phyloP scores from a whole-genome alignment of 345 rosid species.

The Euclidium syriacum region DNA sequence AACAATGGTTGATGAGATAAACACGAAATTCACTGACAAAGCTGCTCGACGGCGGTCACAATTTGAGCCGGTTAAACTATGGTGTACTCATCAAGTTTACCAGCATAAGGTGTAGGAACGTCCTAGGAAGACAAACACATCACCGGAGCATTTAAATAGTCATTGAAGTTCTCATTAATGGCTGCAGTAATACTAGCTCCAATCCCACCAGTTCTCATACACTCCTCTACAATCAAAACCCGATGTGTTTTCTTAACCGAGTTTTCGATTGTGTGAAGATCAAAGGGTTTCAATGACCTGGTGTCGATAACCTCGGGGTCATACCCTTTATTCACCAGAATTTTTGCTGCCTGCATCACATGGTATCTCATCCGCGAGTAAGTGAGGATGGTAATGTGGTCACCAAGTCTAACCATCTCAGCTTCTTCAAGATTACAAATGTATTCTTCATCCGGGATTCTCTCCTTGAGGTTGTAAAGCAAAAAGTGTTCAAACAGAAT shows the following conservation, averaged over 20 bases:
- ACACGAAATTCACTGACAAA: slow-evolving; percentile 70
- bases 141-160: slow-evolving; percentile 90
- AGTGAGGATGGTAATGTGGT: slow-evolving; percentile 78
- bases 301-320: slow-evolving; percentile 95
- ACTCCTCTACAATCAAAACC: slow-evolving; percentile 89
- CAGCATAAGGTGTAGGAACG: slow-evolving; percentile 91
- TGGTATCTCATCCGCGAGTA: slow-evolving; percentile 97
- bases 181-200: slow-evolving; percentile 94
- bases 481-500: slow-evolving; percentile 91
- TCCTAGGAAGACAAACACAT: slow-evolving; percentile 93
- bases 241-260: slow-evolving; percentile 91
- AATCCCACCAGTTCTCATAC: slow-evolving; percentile 96
- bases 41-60: slow-evolving; percentile 88
- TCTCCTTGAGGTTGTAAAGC: slow-evolving; percentile 97
- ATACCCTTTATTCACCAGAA: slow-evolving; percentile 82
- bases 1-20: too few relatives aligned
- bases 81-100: slow-evolving; percentile 86
- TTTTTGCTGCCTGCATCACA: slow-evolving; percentile 96
- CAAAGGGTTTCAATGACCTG: slow-evolving; percentile 88
- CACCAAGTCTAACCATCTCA: slow-evolving; percentile 95
- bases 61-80: slow-evolving; percentile 93
- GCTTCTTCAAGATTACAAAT: slow-evolving; percentile 90
- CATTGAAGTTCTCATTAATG: slow-evolving; percentile 80
- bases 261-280: slow-evolving; percentile 81
- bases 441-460: slow-evolving; percentile 86